Base-by-base conservation (phyloP, 177 flowering plant species). In the Vitis hybrid region DNA sequence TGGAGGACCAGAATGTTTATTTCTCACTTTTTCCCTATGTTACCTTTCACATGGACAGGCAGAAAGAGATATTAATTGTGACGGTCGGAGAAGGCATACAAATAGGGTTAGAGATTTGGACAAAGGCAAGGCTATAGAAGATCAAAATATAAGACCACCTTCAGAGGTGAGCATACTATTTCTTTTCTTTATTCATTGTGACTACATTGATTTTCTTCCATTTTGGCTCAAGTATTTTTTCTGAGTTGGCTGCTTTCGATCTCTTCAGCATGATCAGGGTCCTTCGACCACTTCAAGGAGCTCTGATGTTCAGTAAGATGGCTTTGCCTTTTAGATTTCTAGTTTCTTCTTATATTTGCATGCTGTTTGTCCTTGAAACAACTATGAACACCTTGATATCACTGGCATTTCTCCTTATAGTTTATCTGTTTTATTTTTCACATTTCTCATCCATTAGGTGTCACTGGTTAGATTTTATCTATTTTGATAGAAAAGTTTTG, bases 31-130 rank as follows among this genome's bases (percentile, higher is more conserved):
- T 39, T 39, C 45, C 45, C 7, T 6, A 39, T 39, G 45, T 39
- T 39, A 39, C 8, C 8, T 39, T 23, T 70, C 51, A 60, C 49
- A 7, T 76, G 72, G 59, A 75, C 78, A 81, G 86, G 80, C 73
- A 68, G 73, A 70, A 48, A 75, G 66, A 80, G 77, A 75, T 79
- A 84, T 87, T 86, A 86, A 64, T 70, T 73, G 75, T 76, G 76
- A 80, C 57, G 72, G 75, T 61, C 69, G 60, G 69, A 78, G 80
- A 70, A 72, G 71, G 48, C 60, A 59, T 65, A 73, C 51, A 65
- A 76, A 70, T 52, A 70, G 30, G 57, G 68, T 59, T 60, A 73
- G 70, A 61, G 73, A 75, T 71, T 66, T 74, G 51, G 71, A 77
- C 10, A 65, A 70, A 76, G 80, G 79, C 64, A 62, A 72, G 18